Percentiles rank a stretch among this genome's conserved stretches.
Conservation (phyloP, 306 rosid species). For the Spatholobus suberectus region DNA sequence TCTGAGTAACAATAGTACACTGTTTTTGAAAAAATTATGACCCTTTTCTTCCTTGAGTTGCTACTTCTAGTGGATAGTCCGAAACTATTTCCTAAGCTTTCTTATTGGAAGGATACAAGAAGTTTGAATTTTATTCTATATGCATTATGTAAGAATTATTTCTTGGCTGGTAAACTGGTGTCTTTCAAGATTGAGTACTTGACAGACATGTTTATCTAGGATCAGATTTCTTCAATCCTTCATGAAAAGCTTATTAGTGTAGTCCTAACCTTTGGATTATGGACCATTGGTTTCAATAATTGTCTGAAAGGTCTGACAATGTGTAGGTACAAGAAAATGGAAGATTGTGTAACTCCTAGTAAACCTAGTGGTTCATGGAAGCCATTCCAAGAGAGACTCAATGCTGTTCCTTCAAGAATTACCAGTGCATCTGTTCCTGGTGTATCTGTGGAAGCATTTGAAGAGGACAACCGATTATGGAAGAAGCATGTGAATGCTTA, state of each 20-base stretch:
- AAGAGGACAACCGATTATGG: slow-evolving; percentile 67
- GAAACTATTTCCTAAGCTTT: slow-evolving; percentile 5
- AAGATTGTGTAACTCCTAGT: slow-evolving; percentile 62
- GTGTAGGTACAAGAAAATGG: slow-evolving; percentile 81
- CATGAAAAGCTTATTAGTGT: slow-evolving; percentile 4
- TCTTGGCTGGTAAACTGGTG: slow-evolving; percentile 13
- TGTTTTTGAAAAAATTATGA: not conserved
- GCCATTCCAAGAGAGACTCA: slow-evolving; percentile 76
- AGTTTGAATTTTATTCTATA: slow-evolving; percentile 32
- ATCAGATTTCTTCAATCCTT: not conserved
- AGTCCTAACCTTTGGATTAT: slow-evolving; percentile 1
- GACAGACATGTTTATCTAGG: not conserved
- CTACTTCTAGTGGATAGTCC: not conserved
- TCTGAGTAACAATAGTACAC: not conserved
- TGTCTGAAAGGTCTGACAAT: slow-evolving; percentile 33
- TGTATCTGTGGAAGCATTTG: slow-evolving; percentile 55
- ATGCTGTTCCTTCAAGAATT: slow-evolving; percentile 64
- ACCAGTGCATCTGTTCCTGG: slow-evolving; percentile 64
- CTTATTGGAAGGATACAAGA: slow-evolving; percentile 13
- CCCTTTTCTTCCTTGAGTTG: slow-evolving; percentile 1
- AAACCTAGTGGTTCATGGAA: slow-evolving; percentile 56
- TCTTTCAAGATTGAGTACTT: slow-evolving; percentile 21
- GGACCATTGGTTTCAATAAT: slow-evolving; percentile 33
- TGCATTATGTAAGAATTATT: slow-evolving; percentile 24
- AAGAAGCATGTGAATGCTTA: slow-evolving; percentile 85